Evolutionary conservation across 1,139 yeast species (phyloP).

Genomic region (Yamadazyma pseudoaaseri): DNA sequence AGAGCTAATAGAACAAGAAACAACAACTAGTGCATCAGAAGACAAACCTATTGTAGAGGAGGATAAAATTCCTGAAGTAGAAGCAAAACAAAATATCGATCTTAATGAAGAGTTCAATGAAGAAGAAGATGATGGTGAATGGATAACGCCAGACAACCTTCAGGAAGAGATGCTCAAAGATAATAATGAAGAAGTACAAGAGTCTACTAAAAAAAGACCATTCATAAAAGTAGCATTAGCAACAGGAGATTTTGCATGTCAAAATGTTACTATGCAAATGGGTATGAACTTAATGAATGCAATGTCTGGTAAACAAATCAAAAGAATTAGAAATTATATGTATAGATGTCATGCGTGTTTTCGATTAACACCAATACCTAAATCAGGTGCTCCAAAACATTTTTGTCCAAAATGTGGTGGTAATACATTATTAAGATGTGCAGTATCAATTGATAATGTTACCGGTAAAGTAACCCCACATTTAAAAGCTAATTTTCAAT

Average conservation of each 20-base stretch:
- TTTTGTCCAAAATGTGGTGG: slow-evolving; percentile 98
- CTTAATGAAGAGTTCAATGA: slow-evolving; percentile 49
- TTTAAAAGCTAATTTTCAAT: slow-evolving; percentile 85
- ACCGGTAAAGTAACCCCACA: slow-evolving; percentile 90
- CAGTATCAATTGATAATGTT: slow-evolving; percentile 76
- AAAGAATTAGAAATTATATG: slow-evolving; percentile 87
- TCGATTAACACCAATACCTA: slow-evolving; percentile 73
- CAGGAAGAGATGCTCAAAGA: slow-evolving; percentile 68
- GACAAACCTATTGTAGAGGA: too few relatives aligned
- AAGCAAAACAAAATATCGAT: slow-evolving; percentile 5
- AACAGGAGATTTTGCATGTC: slow-evolving; percentile 97
- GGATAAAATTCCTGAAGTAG: slow-evolving; percentile 1
- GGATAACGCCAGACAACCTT: slow-evolving; percentile 92
- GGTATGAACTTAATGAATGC: slow-evolving; percentile 85
- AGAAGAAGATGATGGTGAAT: slow-evolving; percentile 82
- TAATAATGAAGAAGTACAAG: slow-evolving; percentile 44
- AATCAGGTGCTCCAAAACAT: slow-evolving; percentile 73
- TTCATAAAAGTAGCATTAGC: slow-evolving; percentile 74
- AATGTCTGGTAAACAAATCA: slow-evolving; percentile 81
- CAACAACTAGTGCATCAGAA: slow-evolving; percentile 7
- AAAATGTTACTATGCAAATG: slow-evolving; percentile 88
- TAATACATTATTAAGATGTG: slow-evolving; percentile 82
- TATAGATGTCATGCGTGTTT: slow-evolving; percentile 97
- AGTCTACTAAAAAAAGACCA: slow-evolving; percentile 23
- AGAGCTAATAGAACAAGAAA: slow-evolving; percentile 6